Evolutionary conservation across 202 grass and related monocot genomes (phyloP), one percentile per base, ranked within the genome.

Genomic region (Elaeis oleifera): DNA sequence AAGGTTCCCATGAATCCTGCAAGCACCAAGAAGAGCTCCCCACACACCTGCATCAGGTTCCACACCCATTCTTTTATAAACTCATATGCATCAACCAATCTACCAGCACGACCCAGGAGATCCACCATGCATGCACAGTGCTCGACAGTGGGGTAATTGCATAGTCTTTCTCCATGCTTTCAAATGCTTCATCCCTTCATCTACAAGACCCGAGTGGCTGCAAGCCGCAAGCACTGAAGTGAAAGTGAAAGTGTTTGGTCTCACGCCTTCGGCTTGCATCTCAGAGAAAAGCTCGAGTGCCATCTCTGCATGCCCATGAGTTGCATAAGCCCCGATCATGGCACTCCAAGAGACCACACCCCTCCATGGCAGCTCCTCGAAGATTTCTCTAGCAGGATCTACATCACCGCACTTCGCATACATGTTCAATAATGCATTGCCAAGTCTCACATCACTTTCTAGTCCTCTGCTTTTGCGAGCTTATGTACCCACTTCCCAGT

Each of bases 401-500:
- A 96, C 53, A 31, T 49, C 79, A 0, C 87, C 91, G 4, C 91
- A 90, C 56, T 85, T 88, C 4, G 76, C 81, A 32, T 96, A 90
- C 81, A 96, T 85, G 4, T 88, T 76, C 17, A 88, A 69, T 16
- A 90, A 70, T 49, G 82, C 63, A 76, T 88, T 96, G n/a, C 79
- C 59, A 16, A 88, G 55, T 63, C 84, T 85, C 17, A 61, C 51
- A 51, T 96, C 87, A 9, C 67, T 27, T 15, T 96, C 73, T 5
- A 90, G 69, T 3, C 73, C 78, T 23, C 64, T 80, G 17, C 44
- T 80, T 78, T 73, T 2, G 90, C 59, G 5, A 96, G 69, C 65
- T 74, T 72, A n/a, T 90, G 91, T 53, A 85, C 76, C 91, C 81
- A 90, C 64, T 78, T 85, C 0, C 91, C 91, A 6, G 77, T 88